phyloP scores from a whole-genome alignment of 140 eudicot species.

The Erigeron philadelphicus region DNA sequence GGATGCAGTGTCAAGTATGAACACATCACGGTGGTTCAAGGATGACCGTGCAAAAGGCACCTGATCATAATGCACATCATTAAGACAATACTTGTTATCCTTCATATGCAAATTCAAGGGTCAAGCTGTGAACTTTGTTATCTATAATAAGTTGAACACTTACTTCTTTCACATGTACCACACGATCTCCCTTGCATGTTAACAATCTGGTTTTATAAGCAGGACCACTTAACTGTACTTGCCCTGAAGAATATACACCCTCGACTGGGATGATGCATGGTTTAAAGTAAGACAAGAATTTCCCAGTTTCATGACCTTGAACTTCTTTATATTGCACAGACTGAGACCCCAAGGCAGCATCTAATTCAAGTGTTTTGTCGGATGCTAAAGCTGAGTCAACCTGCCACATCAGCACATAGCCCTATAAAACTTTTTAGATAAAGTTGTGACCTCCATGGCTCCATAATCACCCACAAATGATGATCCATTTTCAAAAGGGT shows the following conservation, averaged over 20 bases:
- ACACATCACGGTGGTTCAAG: slow-evolving; percentile 60
- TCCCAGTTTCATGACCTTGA: slow-evolving; percentile 87
- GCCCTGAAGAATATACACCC: slow-evolving; percentile 46
- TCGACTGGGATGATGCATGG: slow-evolving; percentile 71
- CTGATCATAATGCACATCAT: slow-evolving; percentile 33
- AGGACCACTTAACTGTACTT: slow-evolving; percentile 26
- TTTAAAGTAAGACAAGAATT: slow-evolving; percentile 75
- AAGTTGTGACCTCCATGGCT: background rate
- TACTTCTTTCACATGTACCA: slow-evolving; percentile 56
- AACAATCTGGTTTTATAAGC: slow-evolving; percentile 38
- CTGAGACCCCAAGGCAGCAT: slow-evolving; percentile 66
- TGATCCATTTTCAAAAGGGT: background rate
- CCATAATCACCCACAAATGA: background rate
- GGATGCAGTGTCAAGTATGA: slow-evolving; percentile 55
- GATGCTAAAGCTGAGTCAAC: slow-evolving; percentile 54
- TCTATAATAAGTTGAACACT: background rate
- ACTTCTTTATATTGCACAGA: slow-evolving; percentile 86
- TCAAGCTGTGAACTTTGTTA: slow-evolving; percentile 7
- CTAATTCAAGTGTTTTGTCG: slow-evolving; percentile 66
- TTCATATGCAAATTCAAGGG: background rate
- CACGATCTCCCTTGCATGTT: slow-evolving; percentile 57
- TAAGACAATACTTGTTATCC: slow-evolving; percentile 13
- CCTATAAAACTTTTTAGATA: slow-evolving; percentile 3
- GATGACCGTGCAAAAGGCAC: slow-evolving; percentile 62
- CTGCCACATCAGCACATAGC: slow-evolving; percentile 28